These are phyloP conservation scores for Russula sp. DNA, from an alignment of 768 basidiomycete genomes.

Conservation along the genomic window DNA sequence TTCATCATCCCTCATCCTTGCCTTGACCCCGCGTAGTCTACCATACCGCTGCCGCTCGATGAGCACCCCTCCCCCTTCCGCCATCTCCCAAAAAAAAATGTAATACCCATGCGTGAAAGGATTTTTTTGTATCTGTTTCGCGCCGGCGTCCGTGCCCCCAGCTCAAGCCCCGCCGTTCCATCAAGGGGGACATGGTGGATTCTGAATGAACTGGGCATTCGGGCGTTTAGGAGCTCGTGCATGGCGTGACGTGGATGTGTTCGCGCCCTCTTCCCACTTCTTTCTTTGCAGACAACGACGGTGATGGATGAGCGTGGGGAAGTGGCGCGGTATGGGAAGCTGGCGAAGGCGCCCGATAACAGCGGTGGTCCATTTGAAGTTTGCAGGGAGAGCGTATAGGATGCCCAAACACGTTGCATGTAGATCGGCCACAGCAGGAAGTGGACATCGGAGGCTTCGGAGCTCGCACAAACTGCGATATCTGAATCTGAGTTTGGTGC, in stretches of 20 bases:
- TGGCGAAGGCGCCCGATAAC: constrained; percentile 45
- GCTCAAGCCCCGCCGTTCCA: constrained; percentile 24
- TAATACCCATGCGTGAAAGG: constrained; percentile 79
- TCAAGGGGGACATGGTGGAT: constrained; percentile 36
- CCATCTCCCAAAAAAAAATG: constrained; percentile 49
- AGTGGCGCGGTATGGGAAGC: constrained; percentile 49
- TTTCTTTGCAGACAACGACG: constrained; percentile 40
- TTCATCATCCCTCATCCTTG: no score
- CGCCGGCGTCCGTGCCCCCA: neutral
- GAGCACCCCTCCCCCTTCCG: constrained; percentile 30
- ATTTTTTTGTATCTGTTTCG: constrained; percentile 49
- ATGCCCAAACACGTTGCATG: no score
- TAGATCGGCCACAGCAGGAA: no score
- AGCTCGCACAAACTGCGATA: no score
- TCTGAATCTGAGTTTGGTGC: no score
- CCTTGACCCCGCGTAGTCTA: no score
- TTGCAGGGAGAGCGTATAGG: no score
- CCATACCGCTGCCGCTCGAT: no score
- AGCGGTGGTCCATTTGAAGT: constrained; percentile 23
- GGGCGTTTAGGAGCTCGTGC: constrained; percentile 67
- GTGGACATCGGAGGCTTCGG: no score
- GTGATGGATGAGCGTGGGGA: constrained; percentile 90
- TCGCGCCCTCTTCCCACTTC: constrained; percentile 16
- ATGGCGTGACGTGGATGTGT: neutral
- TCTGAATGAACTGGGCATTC: constrained; percentile 83